Base-by-base conservation (phyloP, 192 early-diverging fungal species). In the Podila clonocystis region DNA sequence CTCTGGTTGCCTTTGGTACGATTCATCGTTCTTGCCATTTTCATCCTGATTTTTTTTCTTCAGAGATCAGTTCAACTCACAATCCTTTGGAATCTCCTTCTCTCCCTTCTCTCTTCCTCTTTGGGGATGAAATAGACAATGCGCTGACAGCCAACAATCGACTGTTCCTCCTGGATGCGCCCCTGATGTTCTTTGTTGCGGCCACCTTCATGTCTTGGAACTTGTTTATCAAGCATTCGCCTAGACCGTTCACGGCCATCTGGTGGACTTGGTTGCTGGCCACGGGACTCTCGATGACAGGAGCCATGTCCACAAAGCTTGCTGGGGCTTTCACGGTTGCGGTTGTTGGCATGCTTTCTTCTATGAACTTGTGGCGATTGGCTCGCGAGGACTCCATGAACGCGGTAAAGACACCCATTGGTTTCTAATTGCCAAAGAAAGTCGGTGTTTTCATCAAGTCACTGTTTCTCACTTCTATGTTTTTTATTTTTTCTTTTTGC, bases 121-220 rank as follows among this genome's bases (percentile, higher is more conserved):
- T 41, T 3, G 9, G 41, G 41, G 41, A 45, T 45, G 41, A 4
- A 45, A 24, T 75, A 94, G 95, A 98, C 68, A 98, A 94, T 76
- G 89, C 93, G 0, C 83, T 97, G 72, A 89, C 95, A 49, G 90
- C 95, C 15, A 96, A 97, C 82, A 94, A 93, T 48, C 89, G 97
- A n/a, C 77, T 98, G 33, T 94, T 97, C 49, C 85, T 95, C 26
- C 86, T 97, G 31, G 97, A 98, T 83, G 88, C 93, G n/a, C 93
- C 96, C 70, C 82, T 98, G 50, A 87, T 98, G 72, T 91, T 98
- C 58, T 98, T 97, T 80, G 91, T 89, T 26, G 89, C 93, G 24
- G 74, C 86, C 17, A 87, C 95, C 17, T 76, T 92, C 45, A 90
- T 94, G 50, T 80, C 88, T 60, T 98, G 96, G 96, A 82, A 93